These are phyloP conservation scores for Trichoderma citrinoviride DNA, from an alignment of 2,329 filamentous ascomycete species.

Conservation along the genomic window DNA sequence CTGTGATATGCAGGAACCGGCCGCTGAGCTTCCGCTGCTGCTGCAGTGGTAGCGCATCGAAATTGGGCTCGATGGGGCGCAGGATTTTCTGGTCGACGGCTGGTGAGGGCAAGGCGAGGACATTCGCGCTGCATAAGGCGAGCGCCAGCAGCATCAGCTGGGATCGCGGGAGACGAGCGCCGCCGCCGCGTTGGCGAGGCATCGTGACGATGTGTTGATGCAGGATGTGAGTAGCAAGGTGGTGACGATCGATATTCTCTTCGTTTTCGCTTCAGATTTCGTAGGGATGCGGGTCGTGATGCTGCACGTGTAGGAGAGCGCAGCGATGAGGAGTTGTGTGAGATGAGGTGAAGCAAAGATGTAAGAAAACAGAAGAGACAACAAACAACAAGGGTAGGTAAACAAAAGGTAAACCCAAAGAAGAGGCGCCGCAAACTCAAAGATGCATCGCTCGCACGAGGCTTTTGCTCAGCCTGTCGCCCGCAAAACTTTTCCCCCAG, in stretches of 20 bases:
- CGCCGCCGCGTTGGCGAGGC: slow-evolving; percentile 16
- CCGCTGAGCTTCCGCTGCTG: slow-evolving; percentile 57
- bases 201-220: background rate
- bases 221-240: background rate
- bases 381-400: background rate
- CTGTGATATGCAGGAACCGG: slow-evolving; percentile 84
- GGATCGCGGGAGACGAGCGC: background rate
- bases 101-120: slow-evolving; percentile 3
- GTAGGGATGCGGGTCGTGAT: background rate
- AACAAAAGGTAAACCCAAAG: background rate
- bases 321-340: no score
- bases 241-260: background rate
- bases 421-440: background rate
- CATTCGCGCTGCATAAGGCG: background rate
- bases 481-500: background rate
- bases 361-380: background rate
- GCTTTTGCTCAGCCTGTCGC: background rate
- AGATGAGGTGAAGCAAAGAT: background rate
- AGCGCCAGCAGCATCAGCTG: slow-evolving; percentile 8
- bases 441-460: slow-evolving; percentile 2
- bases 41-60: slow-evolving; percentile 3
- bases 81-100: slow-evolving; percentile 12
- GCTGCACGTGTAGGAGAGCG: no score
- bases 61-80: slow-evolving; percentile 1
- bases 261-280: background rate